A percentile compares a stretch with the other conserved stretches of the same genome.
Conservation (phyloP, 371 early-diverging fungal species). For the Rhizopus stolonifer region DNA sequence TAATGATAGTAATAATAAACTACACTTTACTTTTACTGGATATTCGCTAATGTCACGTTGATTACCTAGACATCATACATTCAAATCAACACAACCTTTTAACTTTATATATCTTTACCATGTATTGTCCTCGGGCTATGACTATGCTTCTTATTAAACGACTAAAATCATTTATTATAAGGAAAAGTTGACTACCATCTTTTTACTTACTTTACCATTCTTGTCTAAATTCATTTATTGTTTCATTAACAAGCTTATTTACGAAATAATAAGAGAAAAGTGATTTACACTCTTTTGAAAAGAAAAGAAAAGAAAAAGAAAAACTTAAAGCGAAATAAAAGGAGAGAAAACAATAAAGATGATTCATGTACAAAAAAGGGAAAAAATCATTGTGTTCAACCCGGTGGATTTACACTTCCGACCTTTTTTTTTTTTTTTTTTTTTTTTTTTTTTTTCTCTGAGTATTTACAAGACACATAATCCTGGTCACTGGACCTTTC, state of each 20-base stretch:
- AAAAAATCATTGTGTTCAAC: neutral
- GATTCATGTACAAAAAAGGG: neutral
- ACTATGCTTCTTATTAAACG: neutral
- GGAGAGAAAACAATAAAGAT: neutral
- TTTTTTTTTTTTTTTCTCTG: no score
- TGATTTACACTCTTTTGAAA: no score
- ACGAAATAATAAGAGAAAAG: no score
- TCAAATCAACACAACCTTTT: no score
- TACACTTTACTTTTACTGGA: neutral
- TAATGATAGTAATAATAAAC: neutral
- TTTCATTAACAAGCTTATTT: conserved; percentile 23
- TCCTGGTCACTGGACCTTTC: no score
- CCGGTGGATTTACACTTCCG: no score
- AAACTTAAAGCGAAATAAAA: neutral
- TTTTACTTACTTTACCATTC: conserved; percentile 23
- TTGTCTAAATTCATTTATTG: conserved; percentile 29
- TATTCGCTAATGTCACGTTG: neutral
- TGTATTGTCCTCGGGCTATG: neutral
- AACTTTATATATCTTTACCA: neutral
- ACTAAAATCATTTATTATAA: neutral
- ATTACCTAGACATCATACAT: neutral
- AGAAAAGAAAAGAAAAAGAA: conserved; percentile 5
- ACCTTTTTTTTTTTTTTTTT: neutral
- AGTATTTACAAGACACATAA: no score
- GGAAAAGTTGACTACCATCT: neutral